Evolutionary conservation across 345 rosid species (phyloP).

Genomic region (Aquilaria yunnanensis): DNA sequence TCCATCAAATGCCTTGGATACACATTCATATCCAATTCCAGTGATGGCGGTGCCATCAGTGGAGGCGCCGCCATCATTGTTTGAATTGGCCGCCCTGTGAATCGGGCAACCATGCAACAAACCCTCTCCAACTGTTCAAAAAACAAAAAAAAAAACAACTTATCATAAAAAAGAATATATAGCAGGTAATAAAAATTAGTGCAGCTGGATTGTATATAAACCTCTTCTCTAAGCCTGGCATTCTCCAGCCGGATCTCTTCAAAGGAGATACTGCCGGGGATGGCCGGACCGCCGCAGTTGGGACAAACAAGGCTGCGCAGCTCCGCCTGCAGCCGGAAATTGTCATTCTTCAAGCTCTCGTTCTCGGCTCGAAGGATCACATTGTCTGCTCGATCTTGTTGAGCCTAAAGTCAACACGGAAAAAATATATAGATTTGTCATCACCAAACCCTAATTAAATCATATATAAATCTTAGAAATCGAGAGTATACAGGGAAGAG

Average conservation of each 20-base stretch:
- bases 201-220: conserved; percentile 6
- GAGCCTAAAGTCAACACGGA: conserved; percentile 43
- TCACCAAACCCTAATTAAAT: conserved; percentile 10
- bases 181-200: neutral
- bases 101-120: conserved; percentile 52
- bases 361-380: conserved; percentile 74
- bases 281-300: conserved; percentile 66
- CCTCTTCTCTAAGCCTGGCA: conserved; percentile 88
- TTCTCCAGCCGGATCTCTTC: conserved; percentile 82
- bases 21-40: conserved; percentile 74
- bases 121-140: conserved; percentile 61
- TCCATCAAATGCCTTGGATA: conserved; percentile 45
- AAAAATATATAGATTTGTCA: neutral
- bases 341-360: conserved; percentile 63
- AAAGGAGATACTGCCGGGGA: conserved; percentile 59
- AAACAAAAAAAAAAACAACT: neutral
- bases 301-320: conserved; percentile 64
- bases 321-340: conserved; percentile 70
- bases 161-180: neutral
- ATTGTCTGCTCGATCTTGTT: conserved; percentile 83
- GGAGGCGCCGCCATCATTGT: conserved; percentile 32
- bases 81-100: conserved; percentile 44
- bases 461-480: conserved; percentile 19
- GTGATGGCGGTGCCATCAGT: conserved; percentile 34
- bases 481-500: conserved; percentile 16